A percentile compares a stretch with the other conserved stretches of the same genome.
Conservation (phyloP, 768 basidiomycete genomes). For the Crepidotus variabilis region DNA sequence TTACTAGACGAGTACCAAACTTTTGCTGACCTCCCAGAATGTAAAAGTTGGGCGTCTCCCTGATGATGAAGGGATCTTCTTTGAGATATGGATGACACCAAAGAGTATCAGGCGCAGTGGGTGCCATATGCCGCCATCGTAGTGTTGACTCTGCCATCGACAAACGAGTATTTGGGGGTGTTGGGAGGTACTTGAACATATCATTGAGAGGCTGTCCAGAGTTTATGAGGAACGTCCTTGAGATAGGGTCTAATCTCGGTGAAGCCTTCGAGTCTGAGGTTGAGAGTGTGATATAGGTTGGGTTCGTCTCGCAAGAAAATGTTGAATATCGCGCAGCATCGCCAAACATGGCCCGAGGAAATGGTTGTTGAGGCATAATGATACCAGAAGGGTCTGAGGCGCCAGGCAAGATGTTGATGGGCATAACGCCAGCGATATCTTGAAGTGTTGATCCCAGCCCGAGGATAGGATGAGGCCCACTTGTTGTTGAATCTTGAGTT, state of each 20-base stretch:
- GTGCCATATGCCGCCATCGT: conserved; percentile 95
- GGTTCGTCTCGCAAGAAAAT: conserved; percentile 85
- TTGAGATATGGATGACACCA: conserved; percentile 96
- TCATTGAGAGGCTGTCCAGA: conserved; percentile 95
- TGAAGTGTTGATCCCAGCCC: conserved; percentile 65
- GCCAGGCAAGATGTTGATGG: conserved; percentile 88
- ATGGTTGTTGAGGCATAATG: conserved; percentile 89
- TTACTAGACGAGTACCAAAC: conserved; percentile 73
- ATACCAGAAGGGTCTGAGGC: conserved; percentile 82
- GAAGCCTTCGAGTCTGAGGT: conserved; percentile 29
- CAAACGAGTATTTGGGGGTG: conserved; percentile 67
- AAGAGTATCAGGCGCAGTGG: conserved; percentile 96
- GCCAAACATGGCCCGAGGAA: conserved; percentile 91
- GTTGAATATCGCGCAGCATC: conserved; percentile 51
- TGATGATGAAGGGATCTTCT: conserved; percentile 85
- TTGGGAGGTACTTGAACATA: conserved; percentile 87
- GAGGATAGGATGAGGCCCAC: conserved; percentile 73
- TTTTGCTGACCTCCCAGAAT: conserved; percentile 86
- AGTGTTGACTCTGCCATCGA: conserved; percentile 76
- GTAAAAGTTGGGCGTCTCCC: conserved; percentile 86
- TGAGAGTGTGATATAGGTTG: conserved; percentile 74
- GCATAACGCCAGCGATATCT: conserved; percentile 74
- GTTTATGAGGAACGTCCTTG: conserved; percentile 71
- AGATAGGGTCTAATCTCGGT: conserved; percentile 19
- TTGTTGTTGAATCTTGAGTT: conserved; percentile 59